These are phyloP conservation scores for Rhododendron ferrugineum DNA, from an alignment of 148 eudicot genomes.

Conservation along the genomic window DNA sequence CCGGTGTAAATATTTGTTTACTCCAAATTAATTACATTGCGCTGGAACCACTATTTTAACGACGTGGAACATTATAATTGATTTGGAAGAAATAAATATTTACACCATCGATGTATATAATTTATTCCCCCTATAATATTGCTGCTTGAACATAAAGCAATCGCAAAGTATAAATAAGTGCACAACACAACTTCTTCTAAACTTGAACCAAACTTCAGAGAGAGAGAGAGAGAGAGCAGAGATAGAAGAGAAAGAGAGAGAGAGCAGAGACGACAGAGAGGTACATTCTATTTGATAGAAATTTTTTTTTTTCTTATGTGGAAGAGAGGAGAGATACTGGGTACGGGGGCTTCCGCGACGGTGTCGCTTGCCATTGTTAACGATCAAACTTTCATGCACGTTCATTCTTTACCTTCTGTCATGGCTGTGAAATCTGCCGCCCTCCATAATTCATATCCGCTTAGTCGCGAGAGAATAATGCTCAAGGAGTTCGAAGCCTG, in stretches of 20 bases:
- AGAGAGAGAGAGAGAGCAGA: background rate
- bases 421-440: conserved; percentile 7
- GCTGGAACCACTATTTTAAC: too few species aligned
- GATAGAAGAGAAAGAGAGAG: background rate
- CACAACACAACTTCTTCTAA: too few species aligned
- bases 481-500: conserved; percentile 2
- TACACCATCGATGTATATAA: too few species aligned
- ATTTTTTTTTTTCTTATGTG: background rate
- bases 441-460: background rate
- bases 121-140: too few species aligned
- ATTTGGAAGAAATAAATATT: too few species aligned
- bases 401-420: background rate
- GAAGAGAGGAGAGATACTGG: background rate
- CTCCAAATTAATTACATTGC: too few species aligned
- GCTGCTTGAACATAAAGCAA: too few species aligned
- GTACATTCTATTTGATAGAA: too few species aligned
- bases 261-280: background rate
- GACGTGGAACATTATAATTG: too few species aligned
- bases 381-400: background rate
- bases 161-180: too few species aligned
- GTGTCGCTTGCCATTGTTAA: background rate
- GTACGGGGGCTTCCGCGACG: background rate
- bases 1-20: too few species aligned
- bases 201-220: background rate
- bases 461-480: background rate